Evolutionary conservation across 31 red algal genomes (phyloP).

Genomic region (Asparagopsis taxiformis): DNA sequence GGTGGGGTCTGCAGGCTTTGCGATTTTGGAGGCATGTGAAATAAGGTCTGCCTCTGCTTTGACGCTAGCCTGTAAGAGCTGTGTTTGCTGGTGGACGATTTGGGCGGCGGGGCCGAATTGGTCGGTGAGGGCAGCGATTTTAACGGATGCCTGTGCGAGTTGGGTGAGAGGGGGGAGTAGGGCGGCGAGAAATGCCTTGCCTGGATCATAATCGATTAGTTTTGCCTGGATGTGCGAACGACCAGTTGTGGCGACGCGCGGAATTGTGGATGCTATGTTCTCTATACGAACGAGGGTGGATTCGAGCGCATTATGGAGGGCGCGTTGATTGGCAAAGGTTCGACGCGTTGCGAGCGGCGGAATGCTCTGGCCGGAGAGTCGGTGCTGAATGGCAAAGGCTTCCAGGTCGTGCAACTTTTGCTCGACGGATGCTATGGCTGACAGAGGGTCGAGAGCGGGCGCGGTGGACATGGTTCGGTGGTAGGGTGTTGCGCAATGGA

Average conservation of each 20-base stretch:
- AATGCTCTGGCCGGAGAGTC: conserved; percentile 1
- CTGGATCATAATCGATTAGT: conserved; percentile 72
- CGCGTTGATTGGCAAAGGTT: conserved; percentile 13
- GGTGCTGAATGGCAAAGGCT: conserved; percentile 19
- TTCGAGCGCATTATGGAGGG: conserved; percentile 67
- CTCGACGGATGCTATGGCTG: conserved; percentile 23
- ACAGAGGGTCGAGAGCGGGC: not conserved
- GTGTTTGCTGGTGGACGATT: conserved; percentile 49
- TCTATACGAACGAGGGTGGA: conserved; percentile 58
- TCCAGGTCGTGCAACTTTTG: conserved; percentile 26
- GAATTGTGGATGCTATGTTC: conserved; percentile 42
- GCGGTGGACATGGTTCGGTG: conserved; percentile 1
- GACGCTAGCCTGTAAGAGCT: conserved; percentile 50
- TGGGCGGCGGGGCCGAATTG: conserved; percentile 50
- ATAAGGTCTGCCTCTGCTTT: conserved; percentile 52
- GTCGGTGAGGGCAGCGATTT: conserved; percentile 24
- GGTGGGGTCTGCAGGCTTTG: conserved; percentile 60
- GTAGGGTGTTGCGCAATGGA: too few species aligned
- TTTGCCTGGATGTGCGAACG: conserved; percentile 73
- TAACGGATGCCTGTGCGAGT: conserved; percentile 24
- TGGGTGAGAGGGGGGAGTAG: conserved; percentile 23
- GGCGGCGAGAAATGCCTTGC: conserved; percentile 37
- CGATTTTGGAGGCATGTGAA: conserved; percentile 56
- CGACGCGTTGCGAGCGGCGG: conserved; percentile 17
- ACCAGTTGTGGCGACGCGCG: conserved; percentile 32